phyloP scores from a whole-genome alignment of 1,284 basidiomycete species.

The Rhodofomes roseus region DNA sequence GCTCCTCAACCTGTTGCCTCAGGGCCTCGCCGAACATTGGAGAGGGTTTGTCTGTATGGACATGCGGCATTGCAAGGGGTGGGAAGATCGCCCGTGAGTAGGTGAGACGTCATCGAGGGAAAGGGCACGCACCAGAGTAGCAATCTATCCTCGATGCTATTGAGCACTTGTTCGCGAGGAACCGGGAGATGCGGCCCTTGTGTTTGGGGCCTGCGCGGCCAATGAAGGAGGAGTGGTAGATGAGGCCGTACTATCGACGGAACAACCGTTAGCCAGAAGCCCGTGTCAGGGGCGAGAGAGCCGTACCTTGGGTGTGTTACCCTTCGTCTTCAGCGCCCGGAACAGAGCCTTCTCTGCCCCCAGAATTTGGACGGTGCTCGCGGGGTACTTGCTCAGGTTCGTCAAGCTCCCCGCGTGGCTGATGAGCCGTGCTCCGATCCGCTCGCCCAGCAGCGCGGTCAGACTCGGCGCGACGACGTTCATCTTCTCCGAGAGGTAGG shows the following conservation, averaged over 20 bases:
- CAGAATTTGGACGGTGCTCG: slow-evolving; percentile 96
- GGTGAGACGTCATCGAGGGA: not conserved
- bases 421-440: slow-evolving; percentile 94
- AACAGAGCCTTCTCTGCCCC: slow-evolving; percentile 99
- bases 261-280: not conserved
- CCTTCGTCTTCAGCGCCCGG: slow-evolving; percentile 97
- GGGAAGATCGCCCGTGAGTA: not conserved
- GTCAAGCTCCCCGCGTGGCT: slow-evolving; percentile 97
- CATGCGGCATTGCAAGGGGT: not conserved
- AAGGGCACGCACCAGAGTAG: slow-evolving; percentile 66
- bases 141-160: slow-evolving; percentile 99
- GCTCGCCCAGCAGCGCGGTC: slow-evolving; percentile 92
- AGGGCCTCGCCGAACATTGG: slow-evolving; percentile 95
- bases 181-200: slow-evolving; percentile 97
- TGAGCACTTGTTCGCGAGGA: slow-evolving; percentile 98
- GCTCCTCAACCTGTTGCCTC: slow-evolving; percentile 92
- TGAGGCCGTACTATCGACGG: slow-evolving; percentile 73
- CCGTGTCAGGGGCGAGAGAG: not conserved
- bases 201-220: slow-evolving; percentile 92
- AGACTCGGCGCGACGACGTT: slow-evolving; percentile 95
- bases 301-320: slow-evolving; percentile 92
- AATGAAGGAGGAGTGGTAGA: slow-evolving; percentile 95
- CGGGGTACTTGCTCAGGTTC: slow-evolving; percentile 97
- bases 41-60: slow-evolving; percentile 71
- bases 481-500: slow-evolving; percentile 97